Conservation (phyloP, 805 yeast genomes). For the Yarrowia divulgata region DNA sequence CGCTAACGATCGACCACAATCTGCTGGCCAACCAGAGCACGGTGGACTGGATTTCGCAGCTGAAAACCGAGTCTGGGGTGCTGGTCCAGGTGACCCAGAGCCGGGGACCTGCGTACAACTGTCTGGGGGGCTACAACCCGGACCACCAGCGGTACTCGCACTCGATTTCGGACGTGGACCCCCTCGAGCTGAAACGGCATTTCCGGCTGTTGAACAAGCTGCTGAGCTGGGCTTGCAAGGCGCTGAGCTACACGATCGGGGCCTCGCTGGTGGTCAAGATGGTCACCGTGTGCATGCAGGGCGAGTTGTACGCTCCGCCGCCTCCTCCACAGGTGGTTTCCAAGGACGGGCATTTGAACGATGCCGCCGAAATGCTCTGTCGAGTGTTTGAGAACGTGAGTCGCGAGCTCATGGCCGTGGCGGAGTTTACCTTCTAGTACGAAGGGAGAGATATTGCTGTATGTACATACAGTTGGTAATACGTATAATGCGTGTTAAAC, state of each 20-base stretch:
- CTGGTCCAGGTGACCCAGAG: conserved; percentile 25
- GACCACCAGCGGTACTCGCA: conserved; percentile 32
- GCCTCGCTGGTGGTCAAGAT: conserved; percentile 17
- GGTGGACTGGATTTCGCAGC: conserved; percentile 32
- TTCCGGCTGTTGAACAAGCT: conserved; percentile 1
- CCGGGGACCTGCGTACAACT: conserved; percentile 20
- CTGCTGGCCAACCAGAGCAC: conserved; percentile 36
- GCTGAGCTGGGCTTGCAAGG: conserved; percentile 11
- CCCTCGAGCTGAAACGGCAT: conserved; percentile 41
- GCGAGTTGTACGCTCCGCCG: conserved; percentile 17
- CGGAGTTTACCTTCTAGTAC: conserved; percentile 20
- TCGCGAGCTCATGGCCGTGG: conserved; percentile 18
- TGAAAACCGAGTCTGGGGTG: conserved; percentile 24
- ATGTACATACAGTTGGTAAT: too few species aligned
- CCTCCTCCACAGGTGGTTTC: conserved; percentile 2
- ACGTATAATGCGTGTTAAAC: too few species aligned
- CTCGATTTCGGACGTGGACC: conserved; percentile 44
- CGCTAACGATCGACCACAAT: conserved; percentile 1
- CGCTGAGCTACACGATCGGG: conserved; percentile 20
- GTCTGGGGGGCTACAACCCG: background rate
- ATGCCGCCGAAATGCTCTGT: background rate
- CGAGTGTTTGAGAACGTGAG: conserved; percentile 18
- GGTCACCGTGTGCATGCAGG: conserved; percentile 18
- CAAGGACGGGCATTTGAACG: conserved; percentile 5
- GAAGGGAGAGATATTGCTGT: too few species aligned